A percentile compares a stretch with the other conserved stretches of the same genome.
Evolutionary conservation across 768 basidiomycete genomes (phyloP).

Genomic region (Chalciporus pseudorubinellus): DNA sequence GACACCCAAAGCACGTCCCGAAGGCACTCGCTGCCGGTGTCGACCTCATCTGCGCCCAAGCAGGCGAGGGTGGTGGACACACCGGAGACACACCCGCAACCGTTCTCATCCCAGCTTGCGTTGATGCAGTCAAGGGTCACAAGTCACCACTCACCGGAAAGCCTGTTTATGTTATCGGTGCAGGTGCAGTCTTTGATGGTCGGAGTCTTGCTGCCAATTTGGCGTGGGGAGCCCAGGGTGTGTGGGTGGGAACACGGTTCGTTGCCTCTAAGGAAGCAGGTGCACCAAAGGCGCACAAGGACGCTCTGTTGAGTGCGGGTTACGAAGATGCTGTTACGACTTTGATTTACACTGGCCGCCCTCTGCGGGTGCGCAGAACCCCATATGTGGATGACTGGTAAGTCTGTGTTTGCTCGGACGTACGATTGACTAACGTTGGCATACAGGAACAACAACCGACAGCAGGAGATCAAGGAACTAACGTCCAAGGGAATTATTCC

Average conservation of each 20-base stretch:
- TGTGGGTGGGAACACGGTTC: constrained; percentile 89
- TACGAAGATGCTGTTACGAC: constrained; percentile 82
- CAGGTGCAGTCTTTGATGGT: constrained; percentile 90
- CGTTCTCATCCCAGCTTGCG: constrained; percentile 88
- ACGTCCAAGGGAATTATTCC: constrained; percentile 85
- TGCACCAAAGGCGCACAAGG: constrained; percentile 84
- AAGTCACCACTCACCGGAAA: constrained; percentile 78
- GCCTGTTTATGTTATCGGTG: constrained; percentile 86
- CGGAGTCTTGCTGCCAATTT: constrained; percentile 85
- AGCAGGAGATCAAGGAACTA: constrained; percentile 78
- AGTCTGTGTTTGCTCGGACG: constrained; percentile 15
- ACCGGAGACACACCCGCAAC: constrained; percentile 83
- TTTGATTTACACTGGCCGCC: constrained; percentile 88
- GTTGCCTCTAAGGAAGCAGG: constrained; percentile 79
- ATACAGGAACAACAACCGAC: constrained; percentile 70
- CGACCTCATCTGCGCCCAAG: constrained; percentile 93
- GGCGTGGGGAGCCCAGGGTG: constrained; percentile 85
- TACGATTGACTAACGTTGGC: neutral
- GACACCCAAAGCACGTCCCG: constrained; percentile 86
- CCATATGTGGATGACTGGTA: constrained; percentile 85
- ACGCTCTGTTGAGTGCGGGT: constrained; percentile 63
- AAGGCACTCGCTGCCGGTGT: constrained; percentile 83
- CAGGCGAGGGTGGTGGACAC: constrained; percentile 87
- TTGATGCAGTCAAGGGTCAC: constrained; percentile 76
- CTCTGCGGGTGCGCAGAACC: constrained; percentile 80